Conservation (phyloP, 805 yeast genomes). For the Hanseniaspora occidentalis region DNA sequence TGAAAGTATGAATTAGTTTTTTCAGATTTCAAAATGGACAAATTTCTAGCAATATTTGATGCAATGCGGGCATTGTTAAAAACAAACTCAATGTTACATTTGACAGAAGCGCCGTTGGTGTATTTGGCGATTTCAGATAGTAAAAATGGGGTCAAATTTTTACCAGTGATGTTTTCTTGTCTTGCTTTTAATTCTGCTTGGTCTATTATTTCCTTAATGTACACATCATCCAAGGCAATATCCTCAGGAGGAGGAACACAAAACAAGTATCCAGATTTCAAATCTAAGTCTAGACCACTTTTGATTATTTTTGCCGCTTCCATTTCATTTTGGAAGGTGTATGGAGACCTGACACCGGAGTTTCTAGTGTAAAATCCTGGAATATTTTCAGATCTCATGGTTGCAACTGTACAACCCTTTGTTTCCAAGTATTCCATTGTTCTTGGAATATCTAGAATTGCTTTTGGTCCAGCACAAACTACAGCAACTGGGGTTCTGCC, state of each 20-base stretch:
- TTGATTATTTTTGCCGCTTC: constrained; percentile 56
- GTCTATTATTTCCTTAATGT: constrained; percentile 44
- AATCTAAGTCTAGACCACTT: constrained; percentile 33
- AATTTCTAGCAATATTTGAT: constrained; percentile 48
- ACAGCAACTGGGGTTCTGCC: constrained; percentile 76
- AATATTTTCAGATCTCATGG: constrained; percentile 41
- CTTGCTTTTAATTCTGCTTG: constrained; percentile 48
- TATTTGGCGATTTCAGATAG: constrained; percentile 48
- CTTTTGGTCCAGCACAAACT: constrained; percentile 88
- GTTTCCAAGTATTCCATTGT: constrained; percentile 85
- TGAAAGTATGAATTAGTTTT: background rate
- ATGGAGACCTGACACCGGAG: constrained; percentile 64
- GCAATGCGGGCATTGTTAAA: constrained; percentile 63
- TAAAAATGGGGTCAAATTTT: constrained; percentile 68
- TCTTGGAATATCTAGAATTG: constrained; percentile 65
- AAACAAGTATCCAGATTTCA: constrained; percentile 59
- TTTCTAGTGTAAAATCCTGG: constrained; percentile 80
- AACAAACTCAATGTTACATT: constrained; percentile 63
- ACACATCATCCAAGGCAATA: constrained; percentile 40
- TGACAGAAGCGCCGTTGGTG: constrained; percentile 61
- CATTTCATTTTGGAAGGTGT: constrained; percentile 35
- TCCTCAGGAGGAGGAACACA: constrained; percentile 73
- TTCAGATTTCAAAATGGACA: constrained; percentile 23
- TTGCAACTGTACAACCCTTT: constrained; percentile 78
- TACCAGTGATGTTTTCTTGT: constrained; percentile 44